Base-by-base conservation (phyloP, 2,329 filamentous ascomycete species). In the Aspergillus carbonarius region DNA sequence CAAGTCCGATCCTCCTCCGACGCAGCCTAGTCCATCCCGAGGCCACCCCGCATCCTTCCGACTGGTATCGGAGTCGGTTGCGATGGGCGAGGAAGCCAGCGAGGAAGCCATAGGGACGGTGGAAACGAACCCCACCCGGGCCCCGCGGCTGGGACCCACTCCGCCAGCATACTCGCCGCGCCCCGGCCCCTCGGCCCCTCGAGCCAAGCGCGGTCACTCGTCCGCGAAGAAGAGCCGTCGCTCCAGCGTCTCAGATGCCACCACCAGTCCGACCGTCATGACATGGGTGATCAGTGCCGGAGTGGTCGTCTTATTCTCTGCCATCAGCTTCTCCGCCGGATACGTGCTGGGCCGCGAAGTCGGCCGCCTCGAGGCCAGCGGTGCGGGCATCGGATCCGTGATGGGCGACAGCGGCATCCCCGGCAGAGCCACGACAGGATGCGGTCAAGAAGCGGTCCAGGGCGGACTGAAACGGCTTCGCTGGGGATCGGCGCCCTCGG, bases 251-350 rank as follows among this genome's bases (percentile, higher is more conserved):
- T 57, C 68, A 2, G 72, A 77, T 17, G 65, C 70, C 3, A 63
- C 72, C 6, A 78, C 85, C 58, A 83, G 79, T 32, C 85, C 85
- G 0, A 88, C 85, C 0, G 74, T 88, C 8, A 81, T 88, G 64
- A 87, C 85, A 0, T 88, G 86, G 86, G 83, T 88, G 4, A 82
- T 88, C 48, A 85, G 84, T 50, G 86, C 86, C 0, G 85, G 86
- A 2, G 85, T 88, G 17, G 83, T 88, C 1, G 83, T 88, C 2
- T 78, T 88, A 0, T 82, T 88, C 56, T 85, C 83, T 15, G 86
- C 85, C 2, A 81, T 88, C 61, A 86, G 84, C 65, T 88, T 88
- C 70, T 84, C 83, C 0, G 85, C 86, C 4, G 86, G 86, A 1
- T 88, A 88, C 66, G 82, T 83, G 13, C 78, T 87, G 13, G 86